phyloP scores from a whole-genome alignment of 2,329 filamentous ascomycete genomes.

The Aspergillus vadensis region DNA sequence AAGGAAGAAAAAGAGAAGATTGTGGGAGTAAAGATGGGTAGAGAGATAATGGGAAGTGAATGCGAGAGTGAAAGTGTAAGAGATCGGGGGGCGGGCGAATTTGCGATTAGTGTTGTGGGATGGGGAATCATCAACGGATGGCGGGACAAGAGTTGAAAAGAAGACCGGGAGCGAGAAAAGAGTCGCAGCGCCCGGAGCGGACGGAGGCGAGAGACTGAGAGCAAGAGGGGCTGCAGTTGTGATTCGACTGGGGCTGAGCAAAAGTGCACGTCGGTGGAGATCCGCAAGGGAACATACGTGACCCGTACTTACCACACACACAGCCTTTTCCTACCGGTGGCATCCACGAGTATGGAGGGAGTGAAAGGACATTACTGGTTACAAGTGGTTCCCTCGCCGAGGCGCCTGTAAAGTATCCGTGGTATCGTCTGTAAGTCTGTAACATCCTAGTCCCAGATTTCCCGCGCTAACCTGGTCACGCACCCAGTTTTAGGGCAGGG shows the following conservation, averaged over 20 bases:
- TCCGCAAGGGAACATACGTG: slow-evolving; percentile 18
- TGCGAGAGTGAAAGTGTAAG: slow-evolving; percentile 10
- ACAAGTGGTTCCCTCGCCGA: neutral
- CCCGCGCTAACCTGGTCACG: slow-evolving; percentile 25
- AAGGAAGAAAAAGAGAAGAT: slow-evolving; percentile 17
- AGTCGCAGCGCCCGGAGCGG: slow-evolving; percentile 23
- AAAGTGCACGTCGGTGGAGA: slow-evolving; percentile 22
- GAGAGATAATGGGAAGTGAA: slow-evolving; percentile 10
- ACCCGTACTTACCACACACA: slow-evolving; percentile 7
- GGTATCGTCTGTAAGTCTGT: slow-evolving; percentile 12
- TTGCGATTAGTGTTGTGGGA: slow-evolving; percentile 27
- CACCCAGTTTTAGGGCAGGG: slow-evolving; percentile 23
- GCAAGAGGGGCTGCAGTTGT: slow-evolving; percentile 32
- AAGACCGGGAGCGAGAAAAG: slow-evolving; percentile 23
- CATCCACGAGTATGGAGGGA: neutral
- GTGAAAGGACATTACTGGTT: neutral
- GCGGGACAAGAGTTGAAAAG: slow-evolving; percentile 30
- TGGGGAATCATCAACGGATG: slow-evolving; percentile 28
- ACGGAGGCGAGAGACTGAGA: slow-evolving; percentile 25
- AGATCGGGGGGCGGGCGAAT: slow-evolving; percentile 15
- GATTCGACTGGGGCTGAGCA: slow-evolving; percentile 32
- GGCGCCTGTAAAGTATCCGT: neutral
- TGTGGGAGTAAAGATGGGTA: neutral
- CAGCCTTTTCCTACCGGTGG: neutral
- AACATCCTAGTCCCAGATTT: slow-evolving; percentile 13